Base-by-base conservation (phyloP, 129 eudicot genomes). In the Helianthus tuberosus region DNA sequence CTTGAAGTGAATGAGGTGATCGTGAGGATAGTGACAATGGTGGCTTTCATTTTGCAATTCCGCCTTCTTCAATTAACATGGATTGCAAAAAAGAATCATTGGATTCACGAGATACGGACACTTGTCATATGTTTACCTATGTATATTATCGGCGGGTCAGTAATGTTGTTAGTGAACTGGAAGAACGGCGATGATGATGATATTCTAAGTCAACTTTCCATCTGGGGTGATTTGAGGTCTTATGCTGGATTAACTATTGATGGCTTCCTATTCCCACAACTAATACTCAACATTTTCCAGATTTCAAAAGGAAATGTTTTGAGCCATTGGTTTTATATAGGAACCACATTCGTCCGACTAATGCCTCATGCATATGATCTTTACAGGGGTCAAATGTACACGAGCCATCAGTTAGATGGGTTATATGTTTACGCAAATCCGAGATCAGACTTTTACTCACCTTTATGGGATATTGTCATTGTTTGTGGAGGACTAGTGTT, bases 311-410 rank as follows among this genome's bases (percentile, higher is more conserved):
- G 75, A 68, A 79, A 64, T 29, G 83, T 84, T 60, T 80, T 92
- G 57, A 77, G 84, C 32, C 49, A 13, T 41, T 64, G 81, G 3
- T 92, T 84, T 55, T 85, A 89, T 64, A 10, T 80, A 1, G 98
- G 98, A 41, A 89, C 86, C 27, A 93, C 88, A 2, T 71, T 77
- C 25, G 84, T 89, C 73, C 90, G 92, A 5, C 43, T 78, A 68
- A 67, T 87, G 46, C 95, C 96, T 41, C 96, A 86, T 69, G 89
- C 72, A 2, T 93, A 93, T 61, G 89, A 93, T 77, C 85, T 86
- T 50, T 86, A 81, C 68, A 76, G 94, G 80, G 80, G 66, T 50
- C 88, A 72, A 8, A 83, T 48, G 29, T 75, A 79, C 50, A 65
- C 79, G 5, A 41, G 65, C 25, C 76, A 25, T 13, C 65, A 68